These are phyloP conservation scores for Colletotrichum gigasporum DNA, from an alignment of 2,329 filamentous ascomycete genomes.

Conservation along the genomic window DNA sequence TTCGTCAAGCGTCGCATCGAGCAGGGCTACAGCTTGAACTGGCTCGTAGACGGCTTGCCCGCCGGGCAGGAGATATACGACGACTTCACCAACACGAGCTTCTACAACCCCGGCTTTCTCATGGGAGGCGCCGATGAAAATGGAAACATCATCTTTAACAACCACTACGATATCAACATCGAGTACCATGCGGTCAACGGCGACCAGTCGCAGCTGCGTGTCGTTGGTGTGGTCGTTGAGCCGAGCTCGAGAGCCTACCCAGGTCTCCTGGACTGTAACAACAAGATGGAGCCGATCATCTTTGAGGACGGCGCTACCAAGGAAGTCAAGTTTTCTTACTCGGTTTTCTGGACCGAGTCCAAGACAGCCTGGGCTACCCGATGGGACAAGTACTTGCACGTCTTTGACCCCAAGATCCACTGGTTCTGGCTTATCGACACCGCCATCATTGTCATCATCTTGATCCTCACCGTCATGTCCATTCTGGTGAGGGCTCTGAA, in stretches of 20 bases:
- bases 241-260: slow-evolving; percentile 76
- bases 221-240: slow-evolving; percentile 91
- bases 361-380: slow-evolving; percentile 92
- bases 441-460: slow-evolving; percentile 91
- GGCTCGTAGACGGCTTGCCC: slow-evolving; percentile 93
- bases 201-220: slow-evolving; percentile 76
- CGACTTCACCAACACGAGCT: slow-evolving; percentile 77
- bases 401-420: slow-evolving; percentile 97
- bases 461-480: slow-evolving; percentile 92
- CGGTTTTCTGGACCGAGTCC: slow-evolving; percentile 87
- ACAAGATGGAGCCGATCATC: slow-evolving; percentile 64
- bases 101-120: slow-evolving; percentile 92
- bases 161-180: slow-evolving; percentile 93
- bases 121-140: slow-evolving; percentile 70
- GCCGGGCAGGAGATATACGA: slow-evolving; percentile 87
- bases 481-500: slow-evolving; percentile 87
- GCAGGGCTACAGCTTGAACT: slow-evolving; percentile 92
- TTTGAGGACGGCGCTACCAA: slow-evolving; percentile 63
- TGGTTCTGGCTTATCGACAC: slow-evolving; percentile 98
- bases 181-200: slow-evolving; percentile 87
- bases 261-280: slow-evolving; percentile 71
- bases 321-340: slow-evolving; percentile 87
- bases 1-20: slow-evolving; percentile 87
- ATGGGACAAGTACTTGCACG: slow-evolving; percentile 98
- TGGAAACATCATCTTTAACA: slow-evolving; percentile 76